These are phyloP conservation scores for Gelatoporia subvermispora DNA, from an alignment of 768 basidiomycete genomes.

Conservation along the genomic window DNA sequence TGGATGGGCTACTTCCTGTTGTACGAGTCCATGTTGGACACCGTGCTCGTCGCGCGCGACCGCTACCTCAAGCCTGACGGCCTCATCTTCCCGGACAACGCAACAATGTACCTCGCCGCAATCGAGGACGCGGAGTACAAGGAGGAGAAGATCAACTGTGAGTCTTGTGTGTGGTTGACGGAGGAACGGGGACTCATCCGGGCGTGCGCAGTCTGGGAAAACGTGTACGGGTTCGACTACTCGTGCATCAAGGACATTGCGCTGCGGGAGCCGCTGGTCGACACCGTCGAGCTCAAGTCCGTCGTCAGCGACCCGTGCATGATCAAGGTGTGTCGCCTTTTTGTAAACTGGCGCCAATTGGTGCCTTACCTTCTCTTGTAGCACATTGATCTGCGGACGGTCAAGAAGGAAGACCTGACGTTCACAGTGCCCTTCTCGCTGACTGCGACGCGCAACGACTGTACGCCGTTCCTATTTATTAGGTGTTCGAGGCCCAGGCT, in stretches of 20 bases:
- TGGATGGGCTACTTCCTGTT: conserved; percentile 99
- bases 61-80: conserved; percentile 91
- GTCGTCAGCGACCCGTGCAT: conserved; percentile 90
- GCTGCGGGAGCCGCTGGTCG: conserved; percentile 91
- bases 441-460: conserved; percentile 83
- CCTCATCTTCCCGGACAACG: conserved; percentile 93
- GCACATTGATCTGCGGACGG: conserved; percentile 88
- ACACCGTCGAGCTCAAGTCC: conserved; percentile 95
- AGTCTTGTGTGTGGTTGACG: conserved; percentile 27
- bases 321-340: conserved; percentile 59
- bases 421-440: conserved; percentile 81
- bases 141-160: conserved; percentile 99
- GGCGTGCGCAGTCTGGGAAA: conserved; percentile 84
- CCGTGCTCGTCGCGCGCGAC: conserved; percentile 93
- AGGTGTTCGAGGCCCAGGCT: neutral
- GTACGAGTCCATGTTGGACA: conserved; percentile 99
- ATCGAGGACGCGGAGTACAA: conserved; percentile 99
- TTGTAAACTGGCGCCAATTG: neutral
- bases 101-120: conserved; percentile 88
- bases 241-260: conserved; percentile 99
- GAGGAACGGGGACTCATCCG: neutral
- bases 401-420: conserved; percentile 90
- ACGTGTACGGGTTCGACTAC: conserved; percentile 99
- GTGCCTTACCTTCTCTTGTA: conserved; percentile 25
- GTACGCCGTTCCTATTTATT: conserved; percentile 38